Base-by-base conservation (phyloP, 192 early-diverging fungal species). In the Coemansia sp. region DNA sequence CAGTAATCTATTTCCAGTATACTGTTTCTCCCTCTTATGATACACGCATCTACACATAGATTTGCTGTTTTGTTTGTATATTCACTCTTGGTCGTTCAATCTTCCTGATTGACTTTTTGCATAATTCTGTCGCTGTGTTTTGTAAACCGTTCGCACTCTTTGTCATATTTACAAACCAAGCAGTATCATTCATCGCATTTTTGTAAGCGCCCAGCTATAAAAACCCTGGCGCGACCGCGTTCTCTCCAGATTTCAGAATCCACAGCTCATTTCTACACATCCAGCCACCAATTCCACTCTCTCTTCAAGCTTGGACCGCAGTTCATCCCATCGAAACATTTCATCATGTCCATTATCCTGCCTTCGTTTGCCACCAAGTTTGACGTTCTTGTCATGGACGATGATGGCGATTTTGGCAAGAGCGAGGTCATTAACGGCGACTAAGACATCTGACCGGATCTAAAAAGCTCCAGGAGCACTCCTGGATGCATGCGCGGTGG, bases 21-120 rank as follows among this genome's bases (percentile, higher is more conserved):
- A n/a, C 51, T 24, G 53, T 25, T 55, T 55, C 23, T 55, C n/a
- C 5, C 9, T 9, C 21, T 23, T 51, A n/a, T 1, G 19, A 19
- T 19, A n/a, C 38, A 39, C 56, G 37, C 56, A 19, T 39, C 56
- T 58, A 58, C 56, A 58, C 56, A 58, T 58, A 58, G 56, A 58
- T 58, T 58, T 58, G 56, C 56, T 58, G 29, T 37, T 58, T 27
- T 58, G 56, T 58, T 58, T 58, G 37, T 29, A 55, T 55, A 14
- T 55, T 55, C 25, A 55, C 23, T 25, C 24, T 29, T 29, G 15
- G 27, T 0, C 53, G n/a, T 29, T 29, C 14, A 14, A 32, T 25
- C 53, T 55, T 55, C 24, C 53, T 4, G 53, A 55, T 55, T 55
- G 25, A 55, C 53, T 55, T 55, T 55, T 29, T 32, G 51, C 51